phyloP scores from a whole-genome alignment of 2,329 filamentous ascomycete species.

The Fusarium sp. region DNA sequence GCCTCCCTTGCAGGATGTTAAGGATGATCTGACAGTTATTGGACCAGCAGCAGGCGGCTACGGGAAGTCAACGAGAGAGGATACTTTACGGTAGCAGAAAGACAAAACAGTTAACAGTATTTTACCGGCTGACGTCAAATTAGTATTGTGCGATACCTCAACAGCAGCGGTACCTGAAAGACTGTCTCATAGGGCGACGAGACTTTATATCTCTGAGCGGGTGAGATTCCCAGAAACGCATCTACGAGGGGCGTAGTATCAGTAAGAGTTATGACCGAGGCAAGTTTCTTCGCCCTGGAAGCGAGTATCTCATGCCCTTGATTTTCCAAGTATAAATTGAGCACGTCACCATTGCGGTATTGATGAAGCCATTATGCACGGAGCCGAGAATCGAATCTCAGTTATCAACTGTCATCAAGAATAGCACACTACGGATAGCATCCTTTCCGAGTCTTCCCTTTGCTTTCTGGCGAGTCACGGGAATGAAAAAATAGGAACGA shows the following conservation, averaged over 20 bases:
- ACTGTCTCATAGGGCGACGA: neutral
- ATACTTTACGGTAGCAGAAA: neutral
- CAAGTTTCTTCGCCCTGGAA: neutral
- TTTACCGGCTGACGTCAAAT: neutral
- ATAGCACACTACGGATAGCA: constrained; percentile 2
- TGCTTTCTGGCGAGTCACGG: neutral
- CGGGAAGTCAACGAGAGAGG: neutral
- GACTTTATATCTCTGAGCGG: neutral
- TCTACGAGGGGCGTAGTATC: neutral
- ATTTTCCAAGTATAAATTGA: too few relatives aligned
- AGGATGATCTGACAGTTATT: neutral
- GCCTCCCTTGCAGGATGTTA: constrained; percentile 30
- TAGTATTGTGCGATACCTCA: neutral
- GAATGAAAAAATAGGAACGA: constrained; percentile 8
- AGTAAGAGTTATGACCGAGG: neutral
- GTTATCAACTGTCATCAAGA: constrained; percentile 1
- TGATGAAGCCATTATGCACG: constrained; percentile 6
- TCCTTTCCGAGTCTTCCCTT: neutral
- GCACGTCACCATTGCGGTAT: neutral
- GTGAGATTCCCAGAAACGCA: neutral
- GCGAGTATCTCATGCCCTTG: neutral
- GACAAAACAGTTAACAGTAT: neutral
- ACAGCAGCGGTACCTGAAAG: neutral
- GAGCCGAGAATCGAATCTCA: constrained; percentile 11
- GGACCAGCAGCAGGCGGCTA: neutral